Evolutionary conservation across 345 rosid genomes (phyloP).

Genomic region (Chamaenerion angustifolium): DNA sequence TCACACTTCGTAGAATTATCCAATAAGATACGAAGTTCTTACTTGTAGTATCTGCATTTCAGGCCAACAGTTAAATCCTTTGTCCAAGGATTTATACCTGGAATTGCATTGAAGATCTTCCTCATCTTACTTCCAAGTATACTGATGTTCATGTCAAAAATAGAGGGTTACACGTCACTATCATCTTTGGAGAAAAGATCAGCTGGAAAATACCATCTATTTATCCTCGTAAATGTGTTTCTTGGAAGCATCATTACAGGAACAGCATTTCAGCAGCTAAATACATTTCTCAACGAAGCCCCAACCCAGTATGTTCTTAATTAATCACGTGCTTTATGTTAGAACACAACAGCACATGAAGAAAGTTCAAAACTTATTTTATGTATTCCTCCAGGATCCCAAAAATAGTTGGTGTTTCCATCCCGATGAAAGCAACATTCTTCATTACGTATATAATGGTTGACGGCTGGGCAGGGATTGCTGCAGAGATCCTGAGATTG

Average conservation of each 20-base stretch:
- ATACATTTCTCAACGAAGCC: slow-evolving; percentile 49
- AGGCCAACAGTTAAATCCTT: slow-evolving; percentile 59
- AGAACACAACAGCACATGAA: too few species aligned
- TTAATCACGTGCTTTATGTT: too few species aligned
- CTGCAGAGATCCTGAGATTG: slow-evolving; percentile 85
- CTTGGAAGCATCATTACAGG: slow-evolving; percentile 85
- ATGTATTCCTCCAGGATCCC: slow-evolving; percentile 46
- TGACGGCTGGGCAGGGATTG: slow-evolving; percentile 97
- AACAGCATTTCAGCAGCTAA: slow-evolving; percentile 82
- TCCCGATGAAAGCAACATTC: slow-evolving; percentile 92
- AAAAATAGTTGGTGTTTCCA: slow-evolving; percentile 56
- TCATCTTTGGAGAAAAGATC: slow-evolving; percentile 78
- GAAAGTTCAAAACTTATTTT: too few species aligned
- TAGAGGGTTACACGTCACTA: slow-evolving; percentile 65
- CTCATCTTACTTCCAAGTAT: slow-evolving; percentile 67
- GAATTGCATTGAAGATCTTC: slow-evolving; percentile 80
- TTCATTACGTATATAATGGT: slow-evolving; percentile 89
- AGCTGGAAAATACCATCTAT: slow-evolving; percentile 67
- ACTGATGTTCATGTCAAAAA: slow-evolving; percentile 77
- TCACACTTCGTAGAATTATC: too few species aligned
- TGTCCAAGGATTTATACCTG: slow-evolving; percentile 92
- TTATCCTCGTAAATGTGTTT: slow-evolving; percentile 75
- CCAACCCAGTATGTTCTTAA: slow-evolving; percentile 54
- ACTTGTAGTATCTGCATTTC: slow-evolving; percentile 10
- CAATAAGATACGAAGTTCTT: too few species aligned